These are phyloP conservation scores for Rubroboletus pulcherrimus DNA, from an alignment of 768 basidiomycete species.

Conservation along the genomic window DNA sequence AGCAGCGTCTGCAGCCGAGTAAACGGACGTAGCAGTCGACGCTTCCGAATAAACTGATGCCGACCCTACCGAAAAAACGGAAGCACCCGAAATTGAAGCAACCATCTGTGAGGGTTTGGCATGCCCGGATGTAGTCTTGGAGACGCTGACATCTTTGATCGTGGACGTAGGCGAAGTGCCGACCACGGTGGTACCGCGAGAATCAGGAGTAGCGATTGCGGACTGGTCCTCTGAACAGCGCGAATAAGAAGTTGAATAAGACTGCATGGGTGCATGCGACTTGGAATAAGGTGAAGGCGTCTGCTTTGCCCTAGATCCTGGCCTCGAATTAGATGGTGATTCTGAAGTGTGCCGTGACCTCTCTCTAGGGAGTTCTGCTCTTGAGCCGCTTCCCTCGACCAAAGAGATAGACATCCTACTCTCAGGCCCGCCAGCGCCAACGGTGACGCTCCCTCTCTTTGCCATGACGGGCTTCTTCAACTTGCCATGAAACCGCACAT, in stretches of 20 bases:
- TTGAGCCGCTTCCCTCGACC: constrained; percentile 6
- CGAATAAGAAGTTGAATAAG: constrained; percentile 16
- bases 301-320: constrained; percentile 16
- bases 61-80: constrained; percentile 26
- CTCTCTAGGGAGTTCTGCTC: neutral
- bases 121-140: constrained; percentile 10
- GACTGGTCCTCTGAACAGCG: constrained; percentile 15
- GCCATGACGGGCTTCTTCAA: constrained; percentile 80
- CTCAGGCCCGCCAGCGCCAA: neutral
- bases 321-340: constrained; percentile 17
- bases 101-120: constrained; percentile 19
- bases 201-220: neutral
- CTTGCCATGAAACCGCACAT: constrained; percentile 68
- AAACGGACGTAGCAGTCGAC: constrained; percentile 25
- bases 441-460: constrained; percentile 44
- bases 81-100: constrained; percentile 27
- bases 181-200: constrained; percentile 3
- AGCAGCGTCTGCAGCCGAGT: constrained; percentile 10
- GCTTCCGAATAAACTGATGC: constrained; percentile 26
- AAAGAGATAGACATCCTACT: constrained; percentile 20
- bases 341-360: constrained; percentile 9
- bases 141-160: neutral
- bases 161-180: neutral
- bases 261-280: constrained; percentile 13
- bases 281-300: constrained; percentile 16